These are phyloP conservation scores for Diaporthe ampelina DNA, from an alignment of 2,329 filamentous ascomycete species.

Conservation along the genomic window DNA sequence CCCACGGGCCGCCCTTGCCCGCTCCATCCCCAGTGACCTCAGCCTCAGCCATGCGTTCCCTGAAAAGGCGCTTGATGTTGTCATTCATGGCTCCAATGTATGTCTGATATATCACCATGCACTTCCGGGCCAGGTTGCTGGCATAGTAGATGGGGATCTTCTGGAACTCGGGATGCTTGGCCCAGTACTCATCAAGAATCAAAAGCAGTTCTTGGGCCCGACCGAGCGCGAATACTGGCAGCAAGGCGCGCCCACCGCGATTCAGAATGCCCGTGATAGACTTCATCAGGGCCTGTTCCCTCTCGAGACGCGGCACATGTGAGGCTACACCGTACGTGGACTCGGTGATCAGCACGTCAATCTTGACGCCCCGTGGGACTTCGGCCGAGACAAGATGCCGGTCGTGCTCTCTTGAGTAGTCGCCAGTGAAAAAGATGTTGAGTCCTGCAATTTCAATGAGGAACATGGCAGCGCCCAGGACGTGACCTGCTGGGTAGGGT, in stretches of 20 bases:
- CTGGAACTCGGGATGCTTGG: constrained; percentile 87
- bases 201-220: constrained; percentile 93
- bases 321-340: constrained; percentile 97
- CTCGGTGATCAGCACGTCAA: constrained; percentile 97
- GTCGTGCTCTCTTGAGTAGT: constrained; percentile 97
- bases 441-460: constrained; percentile 96
- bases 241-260: constrained; percentile 89
- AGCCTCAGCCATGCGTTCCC: constrained; percentile 91
- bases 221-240: constrained; percentile 96
- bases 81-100: constrained; percentile 99
- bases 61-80: constrained; percentile 96
- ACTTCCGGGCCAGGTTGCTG: constrained; percentile 92
- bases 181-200: constrained; percentile 98
- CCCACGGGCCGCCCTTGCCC: constrained; percentile 90
- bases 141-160: constrained; percentile 98
- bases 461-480: constrained; percentile 99
- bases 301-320: constrained; percentile 89
- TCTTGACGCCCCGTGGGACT: constrained; percentile 88
- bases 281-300: constrained; percentile 95
- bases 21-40: constrained; percentile 82
- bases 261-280: constrained; percentile 92
- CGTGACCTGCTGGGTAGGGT: constrained; percentile 95
- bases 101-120: constrained; percentile 99
- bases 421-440: constrained; percentile 97
- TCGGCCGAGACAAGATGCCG: constrained; percentile 94